A percentile compares a stretch with the other conserved stretches of the same genome.
Conservation (phyloP, 768 basidiomycete genomes). For the Suillus luteus region DNA sequence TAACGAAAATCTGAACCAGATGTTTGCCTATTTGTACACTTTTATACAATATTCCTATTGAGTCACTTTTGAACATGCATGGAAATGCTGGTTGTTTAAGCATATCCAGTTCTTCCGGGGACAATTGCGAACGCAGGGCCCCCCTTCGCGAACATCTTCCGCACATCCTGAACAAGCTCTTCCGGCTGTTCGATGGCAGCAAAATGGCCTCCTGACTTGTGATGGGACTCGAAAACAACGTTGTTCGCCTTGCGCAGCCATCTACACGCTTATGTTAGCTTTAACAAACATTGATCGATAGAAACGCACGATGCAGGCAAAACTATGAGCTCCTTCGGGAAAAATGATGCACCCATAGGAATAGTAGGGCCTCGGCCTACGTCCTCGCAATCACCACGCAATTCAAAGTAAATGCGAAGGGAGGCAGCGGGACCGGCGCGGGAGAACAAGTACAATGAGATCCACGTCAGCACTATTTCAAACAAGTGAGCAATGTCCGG, state of each 20-base stretch:
- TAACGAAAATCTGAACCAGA: slow-evolving; percentile 86
- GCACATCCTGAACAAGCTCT: slow-evolving; percentile 48
- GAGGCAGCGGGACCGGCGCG: slow-evolving; percentile 60
- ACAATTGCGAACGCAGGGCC: slow-evolving; percentile 54
- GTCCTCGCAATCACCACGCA: background rate
- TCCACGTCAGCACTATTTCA: slow-evolving; percentile 55
- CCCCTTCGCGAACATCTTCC: slow-evolving; percentile 57
- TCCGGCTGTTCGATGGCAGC: slow-evolving; percentile 54
- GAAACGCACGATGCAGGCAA: slow-evolving; percentile 41
- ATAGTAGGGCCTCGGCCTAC: slow-evolving; percentile 22
- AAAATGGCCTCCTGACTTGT: slow-evolving; percentile 59
- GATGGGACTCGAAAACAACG: slow-evolving; percentile 50
- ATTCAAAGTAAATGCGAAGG: slow-evolving; percentile 60
- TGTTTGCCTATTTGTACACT: background rate
- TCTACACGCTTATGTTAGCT: slow-evolving; percentile 31
- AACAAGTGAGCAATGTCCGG: background rate
- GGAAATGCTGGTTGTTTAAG: slow-evolving; percentile 7
- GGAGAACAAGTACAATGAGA: slow-evolving; percentile 62
- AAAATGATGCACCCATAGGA: slow-evolving; percentile 52
- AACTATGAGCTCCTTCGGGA: slow-evolving; percentile 49
- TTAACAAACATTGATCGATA: background rate
- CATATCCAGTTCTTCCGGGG: slow-evolving; percentile 45
- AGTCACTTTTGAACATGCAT: background rate
- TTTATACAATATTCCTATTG: background rate
- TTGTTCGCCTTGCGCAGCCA: slow-evolving; percentile 42